Percentiles rank a stretch among this genome's conserved stretches.
These are phyloP conservation scores for Apiotrichum veenhuisii DNA, from an alignment of 1,284 basidiomycete species.

Conservation along the genomic window DNA sequence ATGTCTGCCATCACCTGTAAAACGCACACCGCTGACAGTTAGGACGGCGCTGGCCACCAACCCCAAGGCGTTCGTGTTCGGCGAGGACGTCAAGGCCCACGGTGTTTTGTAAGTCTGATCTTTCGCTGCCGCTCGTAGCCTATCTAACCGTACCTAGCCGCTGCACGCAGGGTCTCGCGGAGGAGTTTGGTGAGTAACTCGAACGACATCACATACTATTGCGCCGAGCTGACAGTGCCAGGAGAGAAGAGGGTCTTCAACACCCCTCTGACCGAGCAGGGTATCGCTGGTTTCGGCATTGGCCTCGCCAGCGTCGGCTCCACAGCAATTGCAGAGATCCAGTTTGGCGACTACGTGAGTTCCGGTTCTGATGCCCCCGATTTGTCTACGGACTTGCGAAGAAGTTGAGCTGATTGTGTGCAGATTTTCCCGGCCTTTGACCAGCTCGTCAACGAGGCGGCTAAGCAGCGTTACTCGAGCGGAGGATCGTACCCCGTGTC, in stretches of 20 bases:
- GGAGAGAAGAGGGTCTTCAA: conserved; percentile 92
- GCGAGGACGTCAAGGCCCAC: conserved; percentile 89
- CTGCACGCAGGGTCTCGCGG: conserved; percentile 70
- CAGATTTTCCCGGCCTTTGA: conserved; percentile 88
- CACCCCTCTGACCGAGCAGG: conserved; percentile 88
- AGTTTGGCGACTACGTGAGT: conserved; percentile 52
- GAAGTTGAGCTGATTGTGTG: too few species aligned
- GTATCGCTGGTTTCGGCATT: conserved; percentile 91
- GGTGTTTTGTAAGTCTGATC: conserved; percentile 81
- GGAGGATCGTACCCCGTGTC: conserved; percentile 64
- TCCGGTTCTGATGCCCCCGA: too few species aligned
- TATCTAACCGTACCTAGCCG: conserved; percentile 1
- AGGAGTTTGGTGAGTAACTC: conserved; percentile 70
- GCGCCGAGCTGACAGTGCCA: conserved; percentile 37
- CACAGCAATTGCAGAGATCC: conserved; percentile 91
- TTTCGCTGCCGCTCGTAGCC: not conserved
- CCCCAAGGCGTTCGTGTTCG: conserved; percentile 81
- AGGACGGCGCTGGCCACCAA: conserved; percentile 80
- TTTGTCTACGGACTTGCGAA: not conserved
- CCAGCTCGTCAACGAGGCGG: conserved; percentile 90
- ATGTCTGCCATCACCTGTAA: not conserved
- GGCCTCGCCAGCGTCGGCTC: conserved; percentile 89
- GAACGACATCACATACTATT: not conserved
- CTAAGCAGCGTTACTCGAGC: conserved; percentile 85
- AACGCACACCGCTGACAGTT: not conserved